Conservation (phyloP, 139 green algal species). For the Chlamydomonas schloesseri region DNA sequence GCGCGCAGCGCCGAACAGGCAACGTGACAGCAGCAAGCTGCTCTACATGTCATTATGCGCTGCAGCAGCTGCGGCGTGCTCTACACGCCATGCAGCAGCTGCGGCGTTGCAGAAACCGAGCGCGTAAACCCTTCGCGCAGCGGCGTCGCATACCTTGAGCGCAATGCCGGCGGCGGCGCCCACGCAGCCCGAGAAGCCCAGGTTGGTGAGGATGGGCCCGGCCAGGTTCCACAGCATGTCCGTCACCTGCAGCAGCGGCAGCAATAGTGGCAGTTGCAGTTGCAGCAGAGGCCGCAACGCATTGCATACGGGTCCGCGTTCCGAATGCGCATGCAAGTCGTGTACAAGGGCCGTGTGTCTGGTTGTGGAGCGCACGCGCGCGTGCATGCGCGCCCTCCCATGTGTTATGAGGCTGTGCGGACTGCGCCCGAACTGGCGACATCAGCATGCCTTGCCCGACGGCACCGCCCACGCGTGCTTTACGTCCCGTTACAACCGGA, state of each 20-base stretch:
- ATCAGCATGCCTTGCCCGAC: no score
- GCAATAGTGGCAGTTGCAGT: background rate
- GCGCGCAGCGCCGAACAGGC: no score
- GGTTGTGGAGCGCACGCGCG: background rate
- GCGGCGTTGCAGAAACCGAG: no score
- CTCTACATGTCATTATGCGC: no score
- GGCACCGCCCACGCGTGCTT: no score
- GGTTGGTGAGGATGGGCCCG: conserved; percentile 49
- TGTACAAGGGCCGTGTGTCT: background rate
- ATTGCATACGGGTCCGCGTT: background rate
- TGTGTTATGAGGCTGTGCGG: no score
- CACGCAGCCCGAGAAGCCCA: conserved; percentile 54
- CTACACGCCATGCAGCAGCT: no score
- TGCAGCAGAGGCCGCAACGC: background rate
- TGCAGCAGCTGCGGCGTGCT: no score
- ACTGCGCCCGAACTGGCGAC: no score
- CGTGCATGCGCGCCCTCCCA: background rate
- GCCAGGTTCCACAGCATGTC: conserved; percentile 37
- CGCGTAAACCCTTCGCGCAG: no score
- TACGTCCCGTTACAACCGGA: no score
- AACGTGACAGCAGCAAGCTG: no score
- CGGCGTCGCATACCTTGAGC: conserved; percentile 44
- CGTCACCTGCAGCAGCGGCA: conserved; percentile 4
- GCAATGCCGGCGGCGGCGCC: conserved; percentile 34
- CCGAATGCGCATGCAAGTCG: background rate